Evolutionary conservation across 106 monocot species (phyloP).

Genomic region (Ottelia alismoides): DNA sequence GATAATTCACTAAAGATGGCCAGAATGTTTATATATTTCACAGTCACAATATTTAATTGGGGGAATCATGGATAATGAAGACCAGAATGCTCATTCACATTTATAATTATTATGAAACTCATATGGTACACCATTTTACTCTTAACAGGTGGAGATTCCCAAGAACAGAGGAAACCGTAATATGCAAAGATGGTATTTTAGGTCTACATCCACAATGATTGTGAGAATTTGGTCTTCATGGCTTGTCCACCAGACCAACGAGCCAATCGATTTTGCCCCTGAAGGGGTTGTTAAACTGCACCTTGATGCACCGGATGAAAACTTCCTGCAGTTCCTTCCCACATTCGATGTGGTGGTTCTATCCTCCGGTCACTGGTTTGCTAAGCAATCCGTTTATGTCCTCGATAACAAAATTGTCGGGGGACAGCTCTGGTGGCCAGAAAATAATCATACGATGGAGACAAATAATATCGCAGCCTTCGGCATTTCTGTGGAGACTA

Average conservation of each 20-base stretch:
- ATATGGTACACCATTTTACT: no score
- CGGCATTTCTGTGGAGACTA: constrained; percentile 49
- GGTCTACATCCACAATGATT: constrained; percentile 48
- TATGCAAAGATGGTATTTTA: constrained; percentile 49
- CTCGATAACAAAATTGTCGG: constrained; percentile 46
- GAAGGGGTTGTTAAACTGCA: constrained; percentile 42
- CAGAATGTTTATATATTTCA: no score
- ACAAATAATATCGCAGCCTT: constrained; percentile 47
- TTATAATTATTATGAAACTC: no score
- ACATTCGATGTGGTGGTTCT: constrained; percentile 51
- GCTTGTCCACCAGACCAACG: constrained; percentile 37
- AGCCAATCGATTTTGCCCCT: constrained; percentile 20
- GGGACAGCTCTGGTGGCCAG: constrained; percentile 54
- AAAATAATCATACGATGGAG: constrained; percentile 15
- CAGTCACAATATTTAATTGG: no score
- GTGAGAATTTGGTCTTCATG: constrained; percentile 74
- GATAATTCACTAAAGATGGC: no score
- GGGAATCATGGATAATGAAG: no score
- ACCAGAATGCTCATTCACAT: no score
- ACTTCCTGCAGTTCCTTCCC: constrained; percentile 55
- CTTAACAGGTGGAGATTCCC: constrained; percentile 50
- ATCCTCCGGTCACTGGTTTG: constrained; percentile 89
- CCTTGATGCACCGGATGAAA: constrained; percentile 50
- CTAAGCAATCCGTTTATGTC: constrained; percentile 56
- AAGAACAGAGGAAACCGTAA: constrained; percentile 42